Conservation (phyloP, 2,329 filamentous ascomycete genomes). For the Cladophialophora exuberans region DNA sequence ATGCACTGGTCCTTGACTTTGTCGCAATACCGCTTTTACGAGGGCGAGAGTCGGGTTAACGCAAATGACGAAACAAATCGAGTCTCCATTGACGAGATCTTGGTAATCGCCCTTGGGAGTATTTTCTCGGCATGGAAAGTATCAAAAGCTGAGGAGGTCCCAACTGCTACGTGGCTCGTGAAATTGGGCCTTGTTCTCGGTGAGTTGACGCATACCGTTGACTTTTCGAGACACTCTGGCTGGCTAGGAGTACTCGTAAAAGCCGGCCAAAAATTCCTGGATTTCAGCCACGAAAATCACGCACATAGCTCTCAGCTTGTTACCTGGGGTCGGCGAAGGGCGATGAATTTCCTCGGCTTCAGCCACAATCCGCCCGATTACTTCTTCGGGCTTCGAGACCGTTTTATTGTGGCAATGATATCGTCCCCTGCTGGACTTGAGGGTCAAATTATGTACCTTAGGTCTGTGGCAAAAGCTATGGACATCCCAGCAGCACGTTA, state of each 20-base stretch:
- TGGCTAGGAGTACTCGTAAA: not conserved
- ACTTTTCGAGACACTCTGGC: not conserved
- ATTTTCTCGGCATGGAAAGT: conserved; percentile 6
- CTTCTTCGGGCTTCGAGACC: not conserved
- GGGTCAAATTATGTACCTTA: not conserved
- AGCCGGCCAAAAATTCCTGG: not conserved
- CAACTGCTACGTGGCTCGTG: not conserved
- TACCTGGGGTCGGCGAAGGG: not conserved
- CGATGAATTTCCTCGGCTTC: not conserved
- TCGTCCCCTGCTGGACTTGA: not conserved
- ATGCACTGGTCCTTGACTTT: conserved; percentile 37
- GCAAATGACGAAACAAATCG: conserved; percentile 6
- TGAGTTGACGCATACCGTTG: not conserved
- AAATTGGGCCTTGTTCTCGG: not conserved
- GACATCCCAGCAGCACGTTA: not conserved
- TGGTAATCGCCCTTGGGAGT: conserved; percentile 7
- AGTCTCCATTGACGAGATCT: conserved; percentile 24
- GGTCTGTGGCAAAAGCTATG: not conserved
- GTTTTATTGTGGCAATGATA: not conserved
- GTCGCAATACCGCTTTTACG: conserved; percentile 35
- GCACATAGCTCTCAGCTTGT: not conserved
- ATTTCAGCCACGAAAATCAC: not conserved
- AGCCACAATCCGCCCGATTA: not conserved
- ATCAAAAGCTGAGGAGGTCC: not conserved
- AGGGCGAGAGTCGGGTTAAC: conserved; percentile 25